Base-by-base conservation (phyloP, 2,329 filamentous ascomycete genomes). In the Neopestalotiopsis sp. region DNA sequence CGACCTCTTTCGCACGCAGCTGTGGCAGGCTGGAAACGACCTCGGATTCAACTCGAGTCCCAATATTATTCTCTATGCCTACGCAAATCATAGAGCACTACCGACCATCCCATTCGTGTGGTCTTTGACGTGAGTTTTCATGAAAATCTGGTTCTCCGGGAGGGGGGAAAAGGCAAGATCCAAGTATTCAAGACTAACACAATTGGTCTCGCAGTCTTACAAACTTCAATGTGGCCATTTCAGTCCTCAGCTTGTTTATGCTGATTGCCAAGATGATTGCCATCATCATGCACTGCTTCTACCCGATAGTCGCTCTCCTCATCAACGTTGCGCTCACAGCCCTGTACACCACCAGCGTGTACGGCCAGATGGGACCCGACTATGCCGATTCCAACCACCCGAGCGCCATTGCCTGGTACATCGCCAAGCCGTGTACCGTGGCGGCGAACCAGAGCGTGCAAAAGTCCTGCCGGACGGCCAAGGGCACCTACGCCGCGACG, bases 21-120 rank as follows among this genome's bases (percentile, higher is more conserved):
- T 95, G 74, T 95, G 93, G 93, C 83, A 86, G 76, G 89, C 94
- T 74, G 93, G 93, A 71, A 89, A 84, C 69, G 85, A 91, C 67
- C 84, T 92, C 77, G 88, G 89, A 70, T 92, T 92, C 84, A 95
- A 95, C 81, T 94, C 91, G 70, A 90, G 89, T 73, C 92, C 93
- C 14, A 86, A 82, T 70, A 87, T 91, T 75, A 83, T 93, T 20
- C 80, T 94, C 42, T 94, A 93, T 79, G 90, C 91, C 42, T 91
- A 91, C 75, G 91, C 92, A 65, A 95, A 95, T 76, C 87, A 93
- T 77, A 80, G 84, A 67, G 85, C 90, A 0, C 81, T 90, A 14
- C 89, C 90, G 0, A 83, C 84, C 42, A 83, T 89, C 10, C 91
- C 93, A 1, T 81, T 94, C 67, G 87, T 94, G 14, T 95, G 93